Evolutionary conservation across 495 filamentous ascomycete genomes (phyloP).

Genomic region (Tuber umbilicatum): DNA sequence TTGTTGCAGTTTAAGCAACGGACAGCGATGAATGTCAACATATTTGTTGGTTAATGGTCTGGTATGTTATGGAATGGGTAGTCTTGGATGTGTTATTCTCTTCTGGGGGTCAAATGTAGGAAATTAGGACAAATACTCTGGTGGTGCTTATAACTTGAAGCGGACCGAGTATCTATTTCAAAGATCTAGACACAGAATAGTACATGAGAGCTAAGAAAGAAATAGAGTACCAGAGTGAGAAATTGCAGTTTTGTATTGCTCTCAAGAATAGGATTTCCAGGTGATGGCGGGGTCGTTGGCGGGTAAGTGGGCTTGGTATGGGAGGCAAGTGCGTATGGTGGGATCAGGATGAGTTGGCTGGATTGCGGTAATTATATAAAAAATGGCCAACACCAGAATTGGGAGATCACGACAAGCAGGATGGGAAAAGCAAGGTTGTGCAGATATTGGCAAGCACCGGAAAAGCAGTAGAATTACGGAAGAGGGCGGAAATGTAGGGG

Average conservation of each 20-base stretch:
- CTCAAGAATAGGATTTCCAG: conserved; percentile 11
- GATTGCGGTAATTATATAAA: neutral
- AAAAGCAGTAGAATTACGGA: neutral
- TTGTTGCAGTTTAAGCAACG: conserved; percentile 40
- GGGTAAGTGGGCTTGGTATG: conserved; percentile 1
- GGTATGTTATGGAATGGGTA: neutral
- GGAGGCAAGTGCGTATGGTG: conserved; percentile 2
- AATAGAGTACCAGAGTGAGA: conserved; percentile 30
- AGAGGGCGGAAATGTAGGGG: neutral
- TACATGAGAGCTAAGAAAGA: conserved; percentile 15
- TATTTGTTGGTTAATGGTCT: conserved; percentile 19
- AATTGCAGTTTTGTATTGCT: conserved; percentile 8
- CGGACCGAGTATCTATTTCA: conserved; percentile 1
- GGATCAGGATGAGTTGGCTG: conserved; percentile 12
- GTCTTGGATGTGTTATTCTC: neutral
- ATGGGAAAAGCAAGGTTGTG: neutral
- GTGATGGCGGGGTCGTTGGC: conserved; percentile 12
- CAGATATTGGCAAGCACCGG: neutral
- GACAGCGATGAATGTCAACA: conserved; percentile 38
- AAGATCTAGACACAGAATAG: conserved; percentile 2
- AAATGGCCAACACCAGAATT: neutral
- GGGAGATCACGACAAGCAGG: neutral
- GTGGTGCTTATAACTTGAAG: neutral
- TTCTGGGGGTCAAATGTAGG: conserved; percentile 5
- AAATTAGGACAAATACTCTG: conserved; percentile 6